Base-by-base conservation (phyloP, 768 basidiomycete genomes). In the Kwoniella pini region DNA sequence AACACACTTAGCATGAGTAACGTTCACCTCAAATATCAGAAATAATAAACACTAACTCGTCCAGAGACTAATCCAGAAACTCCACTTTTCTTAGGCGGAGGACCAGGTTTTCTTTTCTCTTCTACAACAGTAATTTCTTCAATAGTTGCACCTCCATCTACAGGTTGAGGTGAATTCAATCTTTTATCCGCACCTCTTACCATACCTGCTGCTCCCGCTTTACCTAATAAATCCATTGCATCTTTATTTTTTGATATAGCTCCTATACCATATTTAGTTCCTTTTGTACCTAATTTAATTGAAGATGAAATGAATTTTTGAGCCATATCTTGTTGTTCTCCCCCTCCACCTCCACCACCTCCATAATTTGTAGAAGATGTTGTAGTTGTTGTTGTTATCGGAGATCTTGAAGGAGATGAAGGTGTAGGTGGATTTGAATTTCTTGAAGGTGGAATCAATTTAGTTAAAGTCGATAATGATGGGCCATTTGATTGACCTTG, bases 211-310 rank as follows among this genome's bases (percentile, higher is more conserved):
- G 65, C 67, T 2, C 72, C 72, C 2, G 57, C 52, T 26, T 65
- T 69, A 4, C 64, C 72, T 17, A 74, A 26, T 17, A 67, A 58
- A 27, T 63, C 66, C 70, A 71, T 71, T 6, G 68, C 70, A 38
- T 60, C 52, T 19, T 62, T 55, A 22, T 68, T 69, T 44, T 67
- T 67, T 17, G 61, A 57, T 28, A 71, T 55, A 33, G 66, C 60
- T 0, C 67, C 64, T 30, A 70, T 39, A 39, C 62, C 63, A n/a
- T 40, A 31, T 28, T 61, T 52, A 3, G 65, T 65, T 6, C 63
- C 64, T 1, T 61, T 57, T 10, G 68, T 49, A 19, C 68, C 68
- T 36, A 57, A 38, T 39, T 65, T 69, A 21, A 72, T 53, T 22
- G 64, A 56, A 7, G 52, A 49, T 15, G 63, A 64, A 27, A 72